phyloP scores from a whole-genome alignment of 805 yeast genomes.

The Scheffersomyces stipitis region DNA sequence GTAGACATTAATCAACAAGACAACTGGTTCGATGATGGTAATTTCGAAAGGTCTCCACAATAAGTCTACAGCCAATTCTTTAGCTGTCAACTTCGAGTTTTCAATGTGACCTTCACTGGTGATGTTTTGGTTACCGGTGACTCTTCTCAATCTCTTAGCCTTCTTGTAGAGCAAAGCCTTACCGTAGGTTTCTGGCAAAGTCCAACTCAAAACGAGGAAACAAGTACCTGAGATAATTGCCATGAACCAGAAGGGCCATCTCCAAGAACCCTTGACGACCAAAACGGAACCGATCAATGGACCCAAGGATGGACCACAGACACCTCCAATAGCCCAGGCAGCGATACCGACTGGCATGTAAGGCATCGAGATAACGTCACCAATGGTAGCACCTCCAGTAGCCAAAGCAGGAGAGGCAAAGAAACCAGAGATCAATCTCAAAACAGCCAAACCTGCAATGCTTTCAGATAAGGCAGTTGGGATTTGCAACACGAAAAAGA shows the following conservation, averaged over 20 bases:
- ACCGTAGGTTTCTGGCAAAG: constrained; percentile 48
- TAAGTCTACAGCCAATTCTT: constrained; percentile 22
- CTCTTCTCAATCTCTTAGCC: constrained; percentile 43
- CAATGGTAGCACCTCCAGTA: constrained; percentile 55
- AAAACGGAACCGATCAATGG: constrained; percentile 56
- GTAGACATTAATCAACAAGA: constrained; percentile 49
- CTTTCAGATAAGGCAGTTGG: constrained; percentile 51
- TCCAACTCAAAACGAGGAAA: constrained; percentile 26
- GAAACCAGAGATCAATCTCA: constrained; percentile 52
- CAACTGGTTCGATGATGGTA: constrained; percentile 50
- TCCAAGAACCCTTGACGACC: constrained; percentile 42
- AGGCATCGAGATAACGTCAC: constrained; percentile 45
- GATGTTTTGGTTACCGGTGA: constrained; percentile 47
- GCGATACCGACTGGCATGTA: constrained; percentile 46
- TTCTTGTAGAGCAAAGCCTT: constrained; percentile 44
- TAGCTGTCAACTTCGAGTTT: constrained; percentile 17
- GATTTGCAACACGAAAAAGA: constrained; percentile 51
- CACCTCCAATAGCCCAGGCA: constrained; percentile 52
- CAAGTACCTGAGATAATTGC: constrained; percentile 37
- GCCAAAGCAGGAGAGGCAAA: constrained; percentile 56
- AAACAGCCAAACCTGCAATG: constrained; percentile 47
- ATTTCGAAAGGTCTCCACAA: constrained; percentile 49
- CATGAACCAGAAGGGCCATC: constrained; percentile 53
- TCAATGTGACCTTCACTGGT: constrained; percentile 37
- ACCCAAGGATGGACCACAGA: constrained; percentile 52